A percentile compares a stretch with the other conserved stretches of the same genome.
Evolutionary conservation across 768 basidiomycete genomes (phyloP).

Genomic region (Termitomyces sp.): DNA sequence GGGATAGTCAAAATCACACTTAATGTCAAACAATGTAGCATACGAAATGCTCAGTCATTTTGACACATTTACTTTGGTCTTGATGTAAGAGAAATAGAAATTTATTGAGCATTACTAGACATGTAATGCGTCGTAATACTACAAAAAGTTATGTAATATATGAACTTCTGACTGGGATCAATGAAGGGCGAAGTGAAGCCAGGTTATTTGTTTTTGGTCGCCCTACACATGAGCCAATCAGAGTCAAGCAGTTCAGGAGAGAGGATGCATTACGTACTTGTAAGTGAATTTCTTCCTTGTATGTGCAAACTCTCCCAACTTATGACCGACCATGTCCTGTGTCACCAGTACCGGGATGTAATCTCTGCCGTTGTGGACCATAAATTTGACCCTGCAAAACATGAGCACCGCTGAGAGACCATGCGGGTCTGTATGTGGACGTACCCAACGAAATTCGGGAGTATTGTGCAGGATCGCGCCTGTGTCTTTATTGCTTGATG

Average conservation of each 20-base stretch:
- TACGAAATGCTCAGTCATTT: too few relatives aligned
- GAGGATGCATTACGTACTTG: slow-evolving; percentile 52
- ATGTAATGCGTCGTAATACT: too few relatives aligned
- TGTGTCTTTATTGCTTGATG: slow-evolving; percentile 87
- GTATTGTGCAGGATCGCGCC: slow-evolving; percentile 84
- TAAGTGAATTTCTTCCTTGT: slow-evolving; percentile 85
- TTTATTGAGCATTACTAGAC: too few relatives aligned
- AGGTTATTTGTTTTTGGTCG: slow-evolving; percentile 16
- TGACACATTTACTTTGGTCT: too few relatives aligned
- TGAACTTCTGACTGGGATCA: too few relatives aligned
- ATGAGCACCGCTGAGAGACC: neutral
- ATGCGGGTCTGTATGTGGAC: slow-evolving; percentile 17
- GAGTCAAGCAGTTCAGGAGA: neutral
- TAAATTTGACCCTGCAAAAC: slow-evolving; percentile 63
- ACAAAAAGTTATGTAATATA: too few relatives aligned
- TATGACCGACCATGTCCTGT: slow-evolving; percentile 99
- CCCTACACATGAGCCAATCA: slow-evolving; percentile 1
- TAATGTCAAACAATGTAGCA: too few relatives aligned
- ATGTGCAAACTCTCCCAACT: slow-evolving; percentile 90
- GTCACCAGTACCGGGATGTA: slow-evolving; percentile 83
- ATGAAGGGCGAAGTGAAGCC: neutral
- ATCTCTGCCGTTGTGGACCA: slow-evolving; percentile 93
- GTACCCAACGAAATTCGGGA: slow-evolving; percentile 95
- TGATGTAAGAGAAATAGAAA: too few relatives aligned
- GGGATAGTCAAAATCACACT: too few relatives aligned